phyloP scores from a whole-genome alignment of 805 yeast species.

The Wickerhamiella sorbophila region DNA sequence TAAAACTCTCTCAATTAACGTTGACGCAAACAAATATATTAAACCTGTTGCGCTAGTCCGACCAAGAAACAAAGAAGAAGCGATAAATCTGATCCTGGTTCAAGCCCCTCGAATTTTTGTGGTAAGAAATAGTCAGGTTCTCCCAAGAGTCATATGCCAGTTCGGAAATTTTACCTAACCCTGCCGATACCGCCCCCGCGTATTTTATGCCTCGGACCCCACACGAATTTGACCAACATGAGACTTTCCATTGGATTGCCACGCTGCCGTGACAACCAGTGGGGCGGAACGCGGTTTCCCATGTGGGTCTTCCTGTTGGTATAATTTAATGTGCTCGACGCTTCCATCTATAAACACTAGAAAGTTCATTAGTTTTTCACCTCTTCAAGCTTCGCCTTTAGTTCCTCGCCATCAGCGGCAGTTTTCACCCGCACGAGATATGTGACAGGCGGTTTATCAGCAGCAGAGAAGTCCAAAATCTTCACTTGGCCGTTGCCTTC shows the following conservation, averaged over 20 bases:
- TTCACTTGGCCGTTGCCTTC: slow-evolving; percentile 53
- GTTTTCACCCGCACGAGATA: slow-evolving; percentile 68
- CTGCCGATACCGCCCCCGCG: neutral
- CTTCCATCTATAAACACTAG: too few species aligned
- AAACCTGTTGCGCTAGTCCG: neutral
- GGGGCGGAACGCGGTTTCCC: too few species aligned
- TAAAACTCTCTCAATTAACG: neutral
- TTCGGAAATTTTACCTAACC: neutral
- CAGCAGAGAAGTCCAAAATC: slow-evolving; percentile 43
- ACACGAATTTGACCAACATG: neutral
- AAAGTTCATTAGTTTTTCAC: slow-evolving; percentile 12
- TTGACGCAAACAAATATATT: too few species aligned
- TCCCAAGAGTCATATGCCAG: neutral
- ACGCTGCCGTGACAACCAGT: too few species aligned
- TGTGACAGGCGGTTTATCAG: slow-evolving; percentile 45
- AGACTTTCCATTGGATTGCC: neutral
- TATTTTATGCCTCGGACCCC: neutral
- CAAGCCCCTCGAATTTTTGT: neutral
- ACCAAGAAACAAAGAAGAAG: neutral
- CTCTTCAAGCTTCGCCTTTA: slow-evolving; percentile 27
- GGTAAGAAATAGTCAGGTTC: neutral
- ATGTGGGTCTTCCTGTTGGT: too few species aligned
- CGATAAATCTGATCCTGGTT: too few species aligned
- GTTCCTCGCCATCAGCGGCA: slow-evolving; percentile 46
- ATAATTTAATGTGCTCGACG: too few species aligned